Base-by-base conservation (phyloP, 345 rosid species). In the Populus euphratica region DNA sequence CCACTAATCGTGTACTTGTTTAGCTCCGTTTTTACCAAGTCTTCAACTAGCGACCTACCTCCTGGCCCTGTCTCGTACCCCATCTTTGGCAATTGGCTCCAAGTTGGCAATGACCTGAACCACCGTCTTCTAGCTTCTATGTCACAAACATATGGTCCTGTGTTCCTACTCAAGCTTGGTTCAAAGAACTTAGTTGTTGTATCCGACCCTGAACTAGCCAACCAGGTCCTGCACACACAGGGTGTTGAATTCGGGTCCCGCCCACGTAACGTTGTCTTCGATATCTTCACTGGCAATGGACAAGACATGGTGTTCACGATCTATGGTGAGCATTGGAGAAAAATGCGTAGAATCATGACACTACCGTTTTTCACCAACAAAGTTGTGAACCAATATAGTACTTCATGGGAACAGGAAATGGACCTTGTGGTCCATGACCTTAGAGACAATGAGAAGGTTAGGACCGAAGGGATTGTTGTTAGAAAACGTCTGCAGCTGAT, bases 231-330 rank as follows among this genome's bases (percentile, higher is more conserved):
- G 5, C 93, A 88, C 81, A 77, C 93, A 1, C 89, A 90, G 38
- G 91, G 93, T 5, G 87, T 87, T 0, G 93, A 88, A 43, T 90
- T 90, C 77, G 91, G 91, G 12, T 90, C 93, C 12, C 87, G 91
- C 27, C 91, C 91, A 0, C 86, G 90, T 0, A 88, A 90, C 49
- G 87, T 90, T 0, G 91, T 88, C 59, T 90, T 88, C 66, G 90
- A 90, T 29, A 85, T 90, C 61, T 90, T 90, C 83, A 90, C 91
- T 0, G 93, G 91, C 38, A 85, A 83, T 25, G 91, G 91, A 12
- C 91, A 90, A 43, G 91, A 90, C 82, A 90, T 90, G 93, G 90
- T 90, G 75, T 90, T 90, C 87, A 90, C 93, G 0, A 62, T 87
- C 43, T 90, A 90, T 43, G 90, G 91, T 0, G 90, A 88, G 8